These are phyloP conservation scores for Pythium apleroticum DNA, from an alignment of 352 stramenopile species.

Conservation along the genomic window DNA sequence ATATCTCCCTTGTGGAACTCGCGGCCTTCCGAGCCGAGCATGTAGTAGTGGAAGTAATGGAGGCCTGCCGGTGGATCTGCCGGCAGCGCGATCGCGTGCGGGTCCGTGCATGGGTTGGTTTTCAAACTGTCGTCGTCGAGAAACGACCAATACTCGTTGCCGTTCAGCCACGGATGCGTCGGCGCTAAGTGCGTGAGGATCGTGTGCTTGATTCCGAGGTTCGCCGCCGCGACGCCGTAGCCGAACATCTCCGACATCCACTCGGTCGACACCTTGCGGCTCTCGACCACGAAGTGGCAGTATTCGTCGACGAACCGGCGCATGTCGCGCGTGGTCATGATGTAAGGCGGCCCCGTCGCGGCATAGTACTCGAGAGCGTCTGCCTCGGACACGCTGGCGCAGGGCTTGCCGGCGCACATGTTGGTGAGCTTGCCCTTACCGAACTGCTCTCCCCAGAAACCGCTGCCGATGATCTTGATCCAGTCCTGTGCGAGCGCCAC, in stretches of 20 bases:
- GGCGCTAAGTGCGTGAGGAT: constrained; percentile 40
- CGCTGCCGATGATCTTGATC: no score
- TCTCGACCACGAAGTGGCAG: constrained; percentile 42
- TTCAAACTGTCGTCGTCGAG: constrained; percentile 12
- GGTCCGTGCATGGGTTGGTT: no score
- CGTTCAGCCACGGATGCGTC: constrained; percentile 37
- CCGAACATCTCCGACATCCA: constrained; percentile 70
- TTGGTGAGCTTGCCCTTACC: constrained; percentile 16
- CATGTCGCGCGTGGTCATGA: constrained; percentile 29
- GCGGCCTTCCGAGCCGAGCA: no score
- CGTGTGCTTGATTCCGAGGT: constrained; percentile 58
- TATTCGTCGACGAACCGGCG: constrained; percentile 51
- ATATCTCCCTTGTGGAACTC: no score
- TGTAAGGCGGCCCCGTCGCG: no score
- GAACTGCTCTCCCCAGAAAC: constrained; percentile 33
- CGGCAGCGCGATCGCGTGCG: no score
- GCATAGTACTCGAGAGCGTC: no score
- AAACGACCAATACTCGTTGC: constrained; percentile 52
- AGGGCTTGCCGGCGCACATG: no score
- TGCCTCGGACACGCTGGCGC: no score
- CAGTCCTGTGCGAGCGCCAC: constrained; percentile 14
- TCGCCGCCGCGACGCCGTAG: constrained; percentile 45
- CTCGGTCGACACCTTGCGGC: constrained; percentile 33
- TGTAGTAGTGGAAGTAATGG: no score
- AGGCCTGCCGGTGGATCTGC: no score